Conservation (phyloP, 2,329 filamentous ascomycete species). For the Sphaerulina populicola region DNA sequence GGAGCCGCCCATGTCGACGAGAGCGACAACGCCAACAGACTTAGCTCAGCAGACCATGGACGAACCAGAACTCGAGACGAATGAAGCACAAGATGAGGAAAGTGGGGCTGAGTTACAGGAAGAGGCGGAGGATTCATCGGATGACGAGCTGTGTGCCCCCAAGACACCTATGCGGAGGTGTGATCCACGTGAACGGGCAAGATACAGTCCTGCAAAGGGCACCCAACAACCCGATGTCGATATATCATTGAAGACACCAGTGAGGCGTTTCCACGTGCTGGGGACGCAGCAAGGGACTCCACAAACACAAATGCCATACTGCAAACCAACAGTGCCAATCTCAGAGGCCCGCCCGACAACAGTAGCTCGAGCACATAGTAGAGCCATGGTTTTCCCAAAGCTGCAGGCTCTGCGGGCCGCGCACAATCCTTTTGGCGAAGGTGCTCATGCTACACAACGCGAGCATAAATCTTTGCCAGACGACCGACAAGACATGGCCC, state of each 20-base stretch:
- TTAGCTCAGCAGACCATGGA: conserved; percentile 11
- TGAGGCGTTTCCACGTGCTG: conserved; percentile 16
- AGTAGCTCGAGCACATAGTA: conserved; percentile 19
- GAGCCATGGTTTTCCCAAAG: conserved; percentile 23
- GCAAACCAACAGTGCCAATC: conserved; percentile 15
- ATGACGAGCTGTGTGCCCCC: conserved; percentile 30
- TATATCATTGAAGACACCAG: conserved; percentile 19
- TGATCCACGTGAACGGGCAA: conserved; percentile 17
- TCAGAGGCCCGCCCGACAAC: conserved; percentile 22
- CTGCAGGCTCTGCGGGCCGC: conserved; percentile 11
- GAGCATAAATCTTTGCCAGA: not conserved
- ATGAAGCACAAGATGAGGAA: conserved; percentile 7
- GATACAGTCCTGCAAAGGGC: conserved; percentile 16
- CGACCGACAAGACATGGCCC: not conserved
- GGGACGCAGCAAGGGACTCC: conserved; percentile 23
- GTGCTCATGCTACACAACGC: too few species aligned
- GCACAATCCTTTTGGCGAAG: not conserved
- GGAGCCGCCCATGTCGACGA: conserved; percentile 21
- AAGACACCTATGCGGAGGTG: conserved; percentile 30
- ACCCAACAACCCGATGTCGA: conserved; percentile 8
- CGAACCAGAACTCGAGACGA: not conserved
- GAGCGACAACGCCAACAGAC: conserved; percentile 21
- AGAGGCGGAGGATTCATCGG: conserved; percentile 17
- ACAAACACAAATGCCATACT: conserved; percentile 23
- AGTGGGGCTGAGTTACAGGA: conserved; percentile 10